phyloP scores from a whole-genome alignment of 2,329 filamentous ascomycete species.

The Tolypocladium nubicola region DNA sequence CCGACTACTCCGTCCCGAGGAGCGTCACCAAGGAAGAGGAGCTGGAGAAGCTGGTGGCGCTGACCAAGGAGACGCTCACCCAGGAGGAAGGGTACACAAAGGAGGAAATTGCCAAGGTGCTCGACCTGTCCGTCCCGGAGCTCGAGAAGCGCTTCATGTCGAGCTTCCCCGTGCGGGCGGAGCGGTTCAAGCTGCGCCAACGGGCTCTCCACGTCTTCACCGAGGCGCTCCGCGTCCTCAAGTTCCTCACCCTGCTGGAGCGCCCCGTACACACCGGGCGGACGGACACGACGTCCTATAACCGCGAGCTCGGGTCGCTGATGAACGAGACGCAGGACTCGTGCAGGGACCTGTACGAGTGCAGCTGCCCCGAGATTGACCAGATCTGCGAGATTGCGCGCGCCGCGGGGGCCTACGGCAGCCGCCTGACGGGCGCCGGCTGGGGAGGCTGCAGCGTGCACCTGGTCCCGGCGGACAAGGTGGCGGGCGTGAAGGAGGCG shows the following conservation, averaged over 20 bases:
- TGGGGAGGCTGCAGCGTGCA: slow-evolving; percentile 98
- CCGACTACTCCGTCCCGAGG: slow-evolving; percentile 31
- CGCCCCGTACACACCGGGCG: slow-evolving; percentile 26
- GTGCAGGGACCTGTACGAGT: slow-evolving; percentile 81
- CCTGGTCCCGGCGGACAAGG: slow-evolving; percentile 74
- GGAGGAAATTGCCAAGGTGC: slow-evolving; percentile 66
- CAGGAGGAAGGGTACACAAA: slow-evolving; percentile 80
- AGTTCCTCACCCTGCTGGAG: slow-evolving; percentile 72
- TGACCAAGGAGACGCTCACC: slow-evolving; percentile 61
- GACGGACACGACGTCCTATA: slow-evolving; percentile 49
- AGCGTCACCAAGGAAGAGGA: slow-evolving; percentile 47
- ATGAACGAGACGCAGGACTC: slow-evolving; percentile 86
- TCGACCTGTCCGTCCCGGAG: slow-evolving; percentile 58
- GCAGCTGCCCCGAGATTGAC: slow-evolving; percentile 88
- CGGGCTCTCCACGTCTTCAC: slow-evolving; percentile 84
- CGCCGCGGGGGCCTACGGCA: slow-evolving; percentile 71
- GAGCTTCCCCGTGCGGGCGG: slow-evolving; percentile 79
- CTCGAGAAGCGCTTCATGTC: slow-evolving; percentile 73
- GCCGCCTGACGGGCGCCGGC: slow-evolving; percentile 80
- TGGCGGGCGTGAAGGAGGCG: slow-evolving; percentile 65
- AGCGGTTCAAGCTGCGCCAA: slow-evolving; percentile 78
- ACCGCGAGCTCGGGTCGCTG: slow-evolving; percentile 63
- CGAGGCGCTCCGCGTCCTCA: slow-evolving; percentile 76
- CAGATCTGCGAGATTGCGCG: slow-evolving; percentile 73
- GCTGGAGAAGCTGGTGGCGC: slow-evolving; percentile 59